Evolutionary conservation across 2,329 filamentous ascomycete genomes (phyloP).

Genomic region (Cladophialophora bantiana): DNA sequence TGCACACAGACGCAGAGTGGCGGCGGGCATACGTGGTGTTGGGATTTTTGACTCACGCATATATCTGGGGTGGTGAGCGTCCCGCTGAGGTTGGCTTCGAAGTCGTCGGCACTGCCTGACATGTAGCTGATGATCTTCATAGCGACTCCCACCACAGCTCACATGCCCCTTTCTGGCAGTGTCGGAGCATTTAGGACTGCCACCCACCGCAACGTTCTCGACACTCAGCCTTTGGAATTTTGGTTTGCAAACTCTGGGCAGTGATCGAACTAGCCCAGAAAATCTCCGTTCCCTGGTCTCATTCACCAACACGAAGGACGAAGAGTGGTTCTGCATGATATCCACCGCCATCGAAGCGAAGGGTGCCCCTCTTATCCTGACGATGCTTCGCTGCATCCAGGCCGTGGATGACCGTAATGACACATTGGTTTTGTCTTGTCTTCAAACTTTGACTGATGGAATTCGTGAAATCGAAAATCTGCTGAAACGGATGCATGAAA

Average conservation of each 20-base stretch:
- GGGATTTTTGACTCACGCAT: slow-evolving; percentile 77
- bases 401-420: slow-evolving; percentile 51
- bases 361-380: slow-evolving; percentile 55
- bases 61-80: slow-evolving; percentile 80
- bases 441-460: slow-evolving; percentile 51
- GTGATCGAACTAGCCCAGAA: slow-evolving; percentile 48
- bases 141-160: slow-evolving; percentile 49
- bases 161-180: slow-evolving; percentile 49
- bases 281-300: slow-evolving; percentile 47
- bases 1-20: slow-evolving; percentile 85
- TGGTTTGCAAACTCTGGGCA: slow-evolving; percentile 28
- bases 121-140: slow-evolving; percentile 10
- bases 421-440: slow-evolving; percentile 47
- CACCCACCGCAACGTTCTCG: slow-evolving; percentile 54
- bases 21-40: slow-evolving; percentile 79
- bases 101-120: too few species aligned
- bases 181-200: slow-evolving; percentile 47
- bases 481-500: slow-evolving; percentile 60
- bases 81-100: slow-evolving; percentile 66
- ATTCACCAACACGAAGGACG: slow-evolving; percentile 50
- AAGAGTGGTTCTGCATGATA: slow-evolving; percentile 60
- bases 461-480: slow-evolving; percentile 52
- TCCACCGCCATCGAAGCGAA: slow-evolving; percentile 61
- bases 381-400: slow-evolving; percentile 57
- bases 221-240: slow-evolving; percentile 52